Percentiles rank a stretch among this genome's conserved stretches.
These are phyloP conservation scores for Colletotrichum sp. DNA, from an alignment of 2,329 filamentous ascomycete genomes.

Conservation along the genomic window DNA sequence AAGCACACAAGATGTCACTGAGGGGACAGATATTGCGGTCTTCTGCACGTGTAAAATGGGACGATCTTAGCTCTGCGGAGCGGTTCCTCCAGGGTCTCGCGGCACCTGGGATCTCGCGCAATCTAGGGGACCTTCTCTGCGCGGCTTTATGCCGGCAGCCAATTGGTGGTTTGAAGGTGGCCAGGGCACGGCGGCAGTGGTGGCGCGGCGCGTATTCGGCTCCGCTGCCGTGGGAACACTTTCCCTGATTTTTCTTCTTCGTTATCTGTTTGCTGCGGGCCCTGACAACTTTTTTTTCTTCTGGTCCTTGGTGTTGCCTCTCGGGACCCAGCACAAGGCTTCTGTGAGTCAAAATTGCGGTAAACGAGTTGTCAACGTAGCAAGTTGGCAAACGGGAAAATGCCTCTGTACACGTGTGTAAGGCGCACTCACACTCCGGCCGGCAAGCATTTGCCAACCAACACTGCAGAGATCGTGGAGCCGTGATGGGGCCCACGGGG, in stretches of 20 bases:
- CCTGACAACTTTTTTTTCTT: background rate
- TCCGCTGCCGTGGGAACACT: background rate
- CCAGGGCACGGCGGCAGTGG: background rate
- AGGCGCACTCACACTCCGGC: background rate
- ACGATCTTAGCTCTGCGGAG: background rate
- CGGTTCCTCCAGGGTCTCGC: background rate
- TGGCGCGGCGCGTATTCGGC: background rate
- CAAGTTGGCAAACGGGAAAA: background rate
- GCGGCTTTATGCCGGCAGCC: background rate
- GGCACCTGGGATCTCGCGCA: background rate
- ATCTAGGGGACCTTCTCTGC: background rate
- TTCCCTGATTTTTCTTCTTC: background rate
- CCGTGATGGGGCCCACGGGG: background rate
- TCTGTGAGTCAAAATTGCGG: background rate
- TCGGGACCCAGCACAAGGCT: background rate
- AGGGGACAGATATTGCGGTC: background rate
- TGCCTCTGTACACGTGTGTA: background rate
- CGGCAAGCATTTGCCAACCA: background rate
- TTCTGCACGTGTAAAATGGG: background rate
- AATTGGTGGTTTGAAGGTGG: background rate
- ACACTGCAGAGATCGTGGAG: background rate
- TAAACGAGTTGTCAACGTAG: background rate
- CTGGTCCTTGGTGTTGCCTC: background rate
- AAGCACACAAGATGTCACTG: background rate
- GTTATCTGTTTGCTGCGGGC: background rate